A percentile compares a stretch with the other conserved stretches of the same genome.
Conservation (phyloP, 495 filamentous ascomycete species). For the Pseudomonodictys pantanalensis region DNA sequence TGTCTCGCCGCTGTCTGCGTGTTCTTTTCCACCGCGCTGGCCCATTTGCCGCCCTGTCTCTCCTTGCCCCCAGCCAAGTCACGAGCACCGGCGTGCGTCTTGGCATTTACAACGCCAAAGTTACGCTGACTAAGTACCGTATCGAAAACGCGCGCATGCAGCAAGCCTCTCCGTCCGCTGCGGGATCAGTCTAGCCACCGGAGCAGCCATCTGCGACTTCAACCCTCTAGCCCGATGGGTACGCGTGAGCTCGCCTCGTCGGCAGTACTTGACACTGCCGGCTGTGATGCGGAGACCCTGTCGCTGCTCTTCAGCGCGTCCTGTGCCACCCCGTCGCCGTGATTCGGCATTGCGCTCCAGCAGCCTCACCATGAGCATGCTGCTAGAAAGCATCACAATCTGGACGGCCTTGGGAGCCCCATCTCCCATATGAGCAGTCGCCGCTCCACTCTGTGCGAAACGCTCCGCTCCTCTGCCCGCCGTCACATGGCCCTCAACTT, state of each 20-base stretch:
- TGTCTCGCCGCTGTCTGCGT: neutral
- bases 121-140: too few relatives aligned
- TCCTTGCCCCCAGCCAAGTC: too few relatives aligned
- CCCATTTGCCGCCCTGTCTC: too few relatives aligned
- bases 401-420: constrained; percentile 12
- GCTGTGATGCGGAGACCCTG: neutral
- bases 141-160: too few relatives aligned
- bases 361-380: constrained; percentile 23
- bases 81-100: too few relatives aligned
- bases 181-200: too few relatives aligned
- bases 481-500: constrained; percentile 31
- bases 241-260: constrained; percentile 7
- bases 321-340: neutral
- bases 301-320: neutral
- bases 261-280: constrained; percentile 12
- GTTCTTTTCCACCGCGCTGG: too few relatives aligned
- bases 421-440: neutral
- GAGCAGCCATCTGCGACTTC: constrained; percentile 1
- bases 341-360: constrained; percentile 3
- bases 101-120: neutral
- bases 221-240: constrained; percentile 6
- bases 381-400: neutral
- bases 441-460: constrained; percentile 17
- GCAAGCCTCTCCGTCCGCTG: too few relatives aligned
- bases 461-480: constrained; percentile 2